Conservation (phyloP, 2,329 filamentous ascomycete species). For the Pseudogymnoascus sp. region DNA sequence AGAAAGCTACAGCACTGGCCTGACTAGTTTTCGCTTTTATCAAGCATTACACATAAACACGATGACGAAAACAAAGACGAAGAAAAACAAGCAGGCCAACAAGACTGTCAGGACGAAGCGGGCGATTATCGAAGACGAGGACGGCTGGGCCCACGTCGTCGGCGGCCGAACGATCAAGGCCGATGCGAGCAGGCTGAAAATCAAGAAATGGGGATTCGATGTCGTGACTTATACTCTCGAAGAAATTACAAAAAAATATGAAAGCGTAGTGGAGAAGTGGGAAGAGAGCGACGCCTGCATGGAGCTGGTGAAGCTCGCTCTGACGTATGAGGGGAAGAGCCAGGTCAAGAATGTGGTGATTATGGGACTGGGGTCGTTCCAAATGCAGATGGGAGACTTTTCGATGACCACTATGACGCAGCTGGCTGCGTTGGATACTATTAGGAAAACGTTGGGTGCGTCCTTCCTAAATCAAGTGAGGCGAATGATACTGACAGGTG, state of each 20-base stretch:
- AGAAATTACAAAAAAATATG: conserved; percentile 23
- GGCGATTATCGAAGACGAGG: conserved; percentile 23
- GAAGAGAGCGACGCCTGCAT: conserved; percentile 18
- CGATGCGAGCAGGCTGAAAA: background rate
- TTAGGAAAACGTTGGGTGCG: conserved; percentile 19
- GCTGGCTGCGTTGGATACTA: conserved; percentile 24
- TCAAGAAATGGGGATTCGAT: background rate
- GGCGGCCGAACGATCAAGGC: conserved; percentile 13
- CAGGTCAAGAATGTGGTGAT: conserved; percentile 23
- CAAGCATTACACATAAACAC: background rate
- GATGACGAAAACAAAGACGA: background rate
- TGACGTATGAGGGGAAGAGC: conserved; percentile 9
- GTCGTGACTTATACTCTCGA: conserved; percentile 17
- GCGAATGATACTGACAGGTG: background rate
- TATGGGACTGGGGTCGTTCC: conserved; percentile 27
- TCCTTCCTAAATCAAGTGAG: background rate
- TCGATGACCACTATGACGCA: conserved; percentile 24
- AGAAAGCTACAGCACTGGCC: background rate
- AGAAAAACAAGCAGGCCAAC: background rate
- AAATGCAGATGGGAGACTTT: conserved; percentile 23
- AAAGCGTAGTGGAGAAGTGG: conserved; percentile 23
- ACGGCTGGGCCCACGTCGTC: conserved; percentile 30
- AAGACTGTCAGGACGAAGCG: conserved; percentile 24
- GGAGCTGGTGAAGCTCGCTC: conserved; percentile 12
- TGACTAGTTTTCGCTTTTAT: too few relatives aligned